Conservation (phyloP, 768 basidiomycete species). For the Macrolepiota dolichaula region DNA sequence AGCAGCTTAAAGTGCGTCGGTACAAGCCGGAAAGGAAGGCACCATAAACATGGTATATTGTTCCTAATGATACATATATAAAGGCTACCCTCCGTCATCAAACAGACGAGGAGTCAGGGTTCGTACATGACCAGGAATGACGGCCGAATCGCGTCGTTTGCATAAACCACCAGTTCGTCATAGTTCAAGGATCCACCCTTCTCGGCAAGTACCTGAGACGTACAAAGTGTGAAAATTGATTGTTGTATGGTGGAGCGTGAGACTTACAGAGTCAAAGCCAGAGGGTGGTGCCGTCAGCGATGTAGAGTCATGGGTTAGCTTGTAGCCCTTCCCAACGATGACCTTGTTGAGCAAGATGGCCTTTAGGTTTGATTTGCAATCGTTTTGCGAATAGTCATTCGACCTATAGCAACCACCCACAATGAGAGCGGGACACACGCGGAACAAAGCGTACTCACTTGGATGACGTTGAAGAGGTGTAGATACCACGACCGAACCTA, state of each 20-base stretch:
- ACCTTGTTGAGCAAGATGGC: conserved; percentile 75
- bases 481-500: conserved; percentile 70
- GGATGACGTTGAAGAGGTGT: conserved; percentile 77
- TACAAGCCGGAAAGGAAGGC: too few species aligned
- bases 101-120: conserved; percentile 23
- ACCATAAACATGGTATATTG: neutral
- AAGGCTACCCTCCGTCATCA: neutral
- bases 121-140: conserved; percentile 73
- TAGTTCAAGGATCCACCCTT: conserved; percentile 65
- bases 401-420: conserved; percentile 32
- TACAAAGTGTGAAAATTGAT: neutral
- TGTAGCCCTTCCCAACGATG: conserved; percentile 69
- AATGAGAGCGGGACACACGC: neutral
- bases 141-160: conserved; percentile 68
- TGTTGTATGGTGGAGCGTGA: neutral
- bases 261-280: conserved; percentile 64
- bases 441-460: conserved; percentile 37
- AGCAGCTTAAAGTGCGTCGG: too few species aligned
- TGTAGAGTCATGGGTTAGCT: conserved; percentile 59
- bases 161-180: conserved; percentile 69
- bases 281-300: conserved; percentile 53
- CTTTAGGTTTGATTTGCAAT: conserved; percentile 51
- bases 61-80: neutral
- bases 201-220: conserved; percentile 61
- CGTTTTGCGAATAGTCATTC: conserved; percentile 66